These are phyloP conservation scores for Arabidopsis arenosa DNA, from an alignment of 345 rosid genomes.

Conservation along the genomic window DNA sequence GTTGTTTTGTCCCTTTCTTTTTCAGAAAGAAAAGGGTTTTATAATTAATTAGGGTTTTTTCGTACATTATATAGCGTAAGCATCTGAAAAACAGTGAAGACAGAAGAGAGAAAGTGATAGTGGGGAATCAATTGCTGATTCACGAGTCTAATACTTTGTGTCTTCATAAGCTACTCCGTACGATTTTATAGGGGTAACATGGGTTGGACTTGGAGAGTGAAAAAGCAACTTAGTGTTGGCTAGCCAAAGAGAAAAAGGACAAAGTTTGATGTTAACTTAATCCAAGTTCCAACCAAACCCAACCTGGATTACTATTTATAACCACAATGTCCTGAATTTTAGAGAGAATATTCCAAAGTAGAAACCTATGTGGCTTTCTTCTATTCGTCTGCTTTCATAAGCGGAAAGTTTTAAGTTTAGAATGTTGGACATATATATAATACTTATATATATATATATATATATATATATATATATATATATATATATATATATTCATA, in stretches of 20 bases:
- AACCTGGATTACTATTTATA: constrained; percentile 43
- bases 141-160: constrained; percentile 34
- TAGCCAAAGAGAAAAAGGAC: constrained; percentile 40
- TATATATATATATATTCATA: too few species aligned
- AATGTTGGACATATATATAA: background rate
- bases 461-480: too few species aligned
- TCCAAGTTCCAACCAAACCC: constrained; percentile 9
- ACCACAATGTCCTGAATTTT: constrained; percentile 23
- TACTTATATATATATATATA: background rate
- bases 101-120: constrained; percentile 32
- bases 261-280: constrained; percentile 40
- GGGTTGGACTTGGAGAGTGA: constrained; percentile 38
- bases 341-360: constrained; percentile 39
- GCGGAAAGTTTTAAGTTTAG: constrained; percentile 25
- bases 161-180: constrained; percentile 47
- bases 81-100: constrained; percentile 42
- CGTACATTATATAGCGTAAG: constrained; percentile 36
- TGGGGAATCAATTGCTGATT: constrained; percentile 50
- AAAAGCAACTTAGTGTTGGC: constrained; percentile 47
- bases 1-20: constrained; percentile 44
- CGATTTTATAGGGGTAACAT: constrained; percentile 43
- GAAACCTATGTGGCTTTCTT: constrained; percentile 33
- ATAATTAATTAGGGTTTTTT: constrained; percentile 29
- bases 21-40: constrained; percentile 27
- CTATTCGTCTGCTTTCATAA: constrained; percentile 15